These are phyloP conservation scores for Thielaviopsis ethacetica DNA, from an alignment of 2,329 filamentous ascomycete genomes.

Conservation along the genomic window DNA sequence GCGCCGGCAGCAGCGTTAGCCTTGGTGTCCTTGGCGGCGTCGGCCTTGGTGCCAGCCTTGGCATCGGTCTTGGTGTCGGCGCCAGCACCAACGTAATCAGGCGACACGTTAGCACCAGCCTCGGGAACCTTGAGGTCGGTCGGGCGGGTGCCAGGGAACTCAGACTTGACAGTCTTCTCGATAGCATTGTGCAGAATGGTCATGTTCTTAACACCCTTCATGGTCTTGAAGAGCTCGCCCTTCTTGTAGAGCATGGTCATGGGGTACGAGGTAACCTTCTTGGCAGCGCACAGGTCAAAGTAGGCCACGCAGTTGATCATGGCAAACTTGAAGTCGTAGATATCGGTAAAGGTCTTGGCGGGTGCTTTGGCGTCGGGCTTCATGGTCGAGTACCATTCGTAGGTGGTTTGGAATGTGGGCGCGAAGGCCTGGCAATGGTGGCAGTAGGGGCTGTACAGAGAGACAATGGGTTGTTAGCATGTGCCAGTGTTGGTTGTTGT, in stretches of 20 bases:
- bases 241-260: conserved; percentile 68
- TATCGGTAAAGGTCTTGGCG: conserved; percentile 51
- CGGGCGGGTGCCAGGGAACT: conserved; percentile 67
- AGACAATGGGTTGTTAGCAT: conserved; percentile 14
- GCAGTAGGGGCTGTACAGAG: conserved; percentile 35
- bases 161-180: conserved; percentile 59
- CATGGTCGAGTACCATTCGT: conserved; percentile 89
- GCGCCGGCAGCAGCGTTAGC: conserved; percentile 15
- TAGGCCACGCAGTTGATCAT: conserved; percentile 73
- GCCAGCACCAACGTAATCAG: conserved; percentile 15
- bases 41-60: conserved; percentile 16
- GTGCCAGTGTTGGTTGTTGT: background rate
- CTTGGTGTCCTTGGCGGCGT: conserved; percentile 13
- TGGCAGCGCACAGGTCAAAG: conserved; percentile 56
- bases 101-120: conserved; percentile 41
- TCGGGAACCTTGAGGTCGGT: conserved; percentile 51
- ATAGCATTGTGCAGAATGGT: conserved; percentile 50
- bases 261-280: conserved; percentile 56
- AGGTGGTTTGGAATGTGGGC: conserved; percentile 77
- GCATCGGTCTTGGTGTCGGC: conserved; percentile 17
- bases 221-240: conserved; percentile 47
- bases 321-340: conserved; percentile 81
- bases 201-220: conserved; percentile 53
- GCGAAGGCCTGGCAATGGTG: conserved; percentile 65
- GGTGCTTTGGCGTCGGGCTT: conserved; percentile 46